Evolutionary conservation across 2,329 filamentous ascomycete genomes (phyloP).

Genomic region (Chaetomiaceae sp.): DNA sequence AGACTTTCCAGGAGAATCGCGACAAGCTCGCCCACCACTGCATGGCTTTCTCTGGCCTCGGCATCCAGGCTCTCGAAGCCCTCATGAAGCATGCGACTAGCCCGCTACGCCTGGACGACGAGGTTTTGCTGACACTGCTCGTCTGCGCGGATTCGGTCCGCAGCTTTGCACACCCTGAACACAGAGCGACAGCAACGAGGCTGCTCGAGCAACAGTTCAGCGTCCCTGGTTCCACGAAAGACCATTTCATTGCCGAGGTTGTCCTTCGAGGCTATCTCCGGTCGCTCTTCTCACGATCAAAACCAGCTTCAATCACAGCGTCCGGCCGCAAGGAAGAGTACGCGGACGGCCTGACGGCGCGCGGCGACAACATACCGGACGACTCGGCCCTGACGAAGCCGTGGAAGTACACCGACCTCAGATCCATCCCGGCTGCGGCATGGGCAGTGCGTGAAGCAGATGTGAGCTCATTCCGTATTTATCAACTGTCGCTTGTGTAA

Average conservation of each 20-base stretch:
- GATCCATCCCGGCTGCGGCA: slow-evolving; percentile 49
- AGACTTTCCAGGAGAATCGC: slow-evolving; percentile 6
- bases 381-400: slow-evolving; percentile 43
- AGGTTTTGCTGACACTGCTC: slow-evolving; percentile 30
- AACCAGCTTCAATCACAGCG: slow-evolving; percentile 47
- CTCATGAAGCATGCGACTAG: slow-evolving; percentile 2
- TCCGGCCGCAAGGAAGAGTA: slow-evolving; percentile 50
- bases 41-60: slow-evolving; percentile 12
- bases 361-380: slow-evolving; percentile 29
- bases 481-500: not conserved
- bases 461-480: slow-evolving; percentile 31
- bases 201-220: slow-evolving; percentile 30
- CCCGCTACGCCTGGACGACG: slow-evolving; percentile 13
- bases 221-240: slow-evolving; percentile 15
- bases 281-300: slow-evolving; percentile 57
- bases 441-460: slow-evolving; percentile 53
- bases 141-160: slow-evolving; percentile 27
- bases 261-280: slow-evolving; percentile 60
- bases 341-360: slow-evolving; percentile 31
- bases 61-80: slow-evolving; percentile 15
- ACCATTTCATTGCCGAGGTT: slow-evolving; percentile 44
- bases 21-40: slow-evolving; percentile 5
- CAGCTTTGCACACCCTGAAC: slow-evolving; percentile 27
- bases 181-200: slow-evolving; percentile 26
- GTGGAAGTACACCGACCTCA: slow-evolving; percentile 53